A percentile compares a stretch with the other conserved stretches of the same genome.
Conservation (phyloP, 148 eudicot species). For the Camellia japonica region DNA sequence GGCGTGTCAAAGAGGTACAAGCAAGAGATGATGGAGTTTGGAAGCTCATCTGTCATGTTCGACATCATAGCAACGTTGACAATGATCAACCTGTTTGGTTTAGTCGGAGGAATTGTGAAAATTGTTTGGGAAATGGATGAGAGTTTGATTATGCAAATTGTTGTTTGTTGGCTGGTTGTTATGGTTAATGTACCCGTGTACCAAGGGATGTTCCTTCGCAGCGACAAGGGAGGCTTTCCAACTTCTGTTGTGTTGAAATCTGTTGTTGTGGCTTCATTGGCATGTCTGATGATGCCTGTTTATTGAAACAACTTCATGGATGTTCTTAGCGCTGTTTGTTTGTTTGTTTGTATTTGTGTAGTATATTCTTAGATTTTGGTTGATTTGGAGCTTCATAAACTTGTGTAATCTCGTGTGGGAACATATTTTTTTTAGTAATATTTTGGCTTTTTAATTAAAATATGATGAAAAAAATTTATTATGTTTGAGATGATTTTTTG, state of each 20-base stretch:
- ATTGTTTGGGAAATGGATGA: background rate
- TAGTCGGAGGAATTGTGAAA: conserved; percentile 11
- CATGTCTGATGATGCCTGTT: conserved; percentile 23
- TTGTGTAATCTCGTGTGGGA: too few relatives aligned
- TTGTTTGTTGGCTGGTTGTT: conserved; percentile 24
- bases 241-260: conserved; percentile 31
- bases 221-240: conserved; percentile 37
- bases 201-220: conserved; percentile 34
- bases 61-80: conserved; percentile 27
- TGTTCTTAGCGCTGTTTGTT: too few relatives aligned
- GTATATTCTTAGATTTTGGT: too few relatives aligned
- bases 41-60: conserved; percentile 31
- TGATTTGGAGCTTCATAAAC: too few relatives aligned
- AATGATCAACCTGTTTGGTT: conserved; percentile 28
- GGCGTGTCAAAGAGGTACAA: conserved; percentile 29
- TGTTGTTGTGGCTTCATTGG: conserved; percentile 26
- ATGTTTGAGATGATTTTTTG: too few relatives aligned
- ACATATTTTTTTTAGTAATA: too few relatives aligned
- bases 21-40: conserved; percentile 36
- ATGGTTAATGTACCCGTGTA: conserved; percentile 34
- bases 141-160: conserved; percentile 18
- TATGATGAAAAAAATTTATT: too few relatives aligned
- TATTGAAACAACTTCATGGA: background rate
- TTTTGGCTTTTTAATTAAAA: too few relatives aligned
- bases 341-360: too few relatives aligned